phyloP scores from a whole-genome alignment of 75 land plant genomes.

The Cryptomeria japonica region DNA sequence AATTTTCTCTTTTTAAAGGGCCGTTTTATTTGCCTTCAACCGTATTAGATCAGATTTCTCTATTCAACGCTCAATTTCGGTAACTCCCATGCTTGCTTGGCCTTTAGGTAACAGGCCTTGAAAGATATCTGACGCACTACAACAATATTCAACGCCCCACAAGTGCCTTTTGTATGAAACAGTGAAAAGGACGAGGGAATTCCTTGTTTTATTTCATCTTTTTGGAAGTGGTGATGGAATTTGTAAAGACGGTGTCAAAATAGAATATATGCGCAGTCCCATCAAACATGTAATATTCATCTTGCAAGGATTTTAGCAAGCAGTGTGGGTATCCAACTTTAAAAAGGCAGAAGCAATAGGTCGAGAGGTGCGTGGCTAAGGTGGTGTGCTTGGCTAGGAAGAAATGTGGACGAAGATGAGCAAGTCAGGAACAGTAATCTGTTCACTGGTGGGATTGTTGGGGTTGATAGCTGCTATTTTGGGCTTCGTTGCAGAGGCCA shows the following conservation, averaged over 20 bases:
- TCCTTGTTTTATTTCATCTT: neutral
- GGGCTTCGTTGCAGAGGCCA: slow-evolving; percentile 37
- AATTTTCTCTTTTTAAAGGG: too few relatives aligned
- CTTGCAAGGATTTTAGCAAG: neutral
- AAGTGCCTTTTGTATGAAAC: neutral
- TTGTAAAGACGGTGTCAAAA: neutral
- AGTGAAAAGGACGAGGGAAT: neutral
- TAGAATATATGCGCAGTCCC: neutral
- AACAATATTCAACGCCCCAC: neutral
- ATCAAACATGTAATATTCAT: neutral
- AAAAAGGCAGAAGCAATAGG: neutral
- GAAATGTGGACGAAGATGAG: slow-evolving; percentile 6
- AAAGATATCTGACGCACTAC: neutral
- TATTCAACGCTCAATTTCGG: too few relatives aligned
- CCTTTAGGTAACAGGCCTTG: too few relatives aligned
- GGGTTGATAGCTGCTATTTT: slow-evolving; percentile 21
- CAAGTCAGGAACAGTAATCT: slow-evolving; percentile 18
- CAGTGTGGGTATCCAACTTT: neutral
- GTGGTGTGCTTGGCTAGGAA: too few relatives aligned
- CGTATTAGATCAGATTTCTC: too few relatives aligned
- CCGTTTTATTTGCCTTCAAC: too few relatives aligned
- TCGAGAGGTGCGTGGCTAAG: neutral
- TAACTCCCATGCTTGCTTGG: too few relatives aligned
- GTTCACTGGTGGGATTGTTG: slow-evolving; percentile 22
- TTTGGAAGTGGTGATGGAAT: neutral